A percentile compares a stretch with the other conserved stretches of the same genome.
Conservation (phyloP, 768 basidiomycete genomes). For the Leccinellum luteum region DNA sequence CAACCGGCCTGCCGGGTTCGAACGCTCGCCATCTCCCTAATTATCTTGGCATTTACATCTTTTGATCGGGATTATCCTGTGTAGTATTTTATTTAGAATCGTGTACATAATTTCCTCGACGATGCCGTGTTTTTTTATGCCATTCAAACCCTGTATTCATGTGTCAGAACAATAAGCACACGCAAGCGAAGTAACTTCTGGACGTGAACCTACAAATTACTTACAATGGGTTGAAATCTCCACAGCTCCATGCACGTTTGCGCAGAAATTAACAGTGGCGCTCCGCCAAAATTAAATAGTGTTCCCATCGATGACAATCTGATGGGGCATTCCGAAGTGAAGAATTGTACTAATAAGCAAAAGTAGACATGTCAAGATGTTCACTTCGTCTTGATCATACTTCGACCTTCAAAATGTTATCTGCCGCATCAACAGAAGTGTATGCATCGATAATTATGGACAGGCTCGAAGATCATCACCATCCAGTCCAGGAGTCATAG, state of each 20-base stretch:
- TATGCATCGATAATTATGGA: background rate
- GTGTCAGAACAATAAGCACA: too few species aligned
- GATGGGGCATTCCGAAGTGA: too few species aligned
- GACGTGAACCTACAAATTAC: background rate
- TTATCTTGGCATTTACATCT: background rate
- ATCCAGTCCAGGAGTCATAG: background rate
- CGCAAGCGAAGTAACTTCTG: too few species aligned
- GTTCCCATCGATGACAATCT: background rate
- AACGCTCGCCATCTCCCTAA: constrained; percentile 20
- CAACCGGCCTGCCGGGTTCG: constrained; percentile 28
- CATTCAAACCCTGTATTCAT: background rate
- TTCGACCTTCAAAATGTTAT: background rate
- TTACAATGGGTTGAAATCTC: background rate
- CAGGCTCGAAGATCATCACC: background rate
- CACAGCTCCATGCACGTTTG: background rate
- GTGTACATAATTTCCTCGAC: background rate
- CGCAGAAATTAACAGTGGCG: background rate
- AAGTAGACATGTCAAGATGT: background rate
- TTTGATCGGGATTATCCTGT: background rate
- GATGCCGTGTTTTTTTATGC: background rate
- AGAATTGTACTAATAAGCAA: too few species aligned
- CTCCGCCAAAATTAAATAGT: background rate
- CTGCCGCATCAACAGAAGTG: background rate
- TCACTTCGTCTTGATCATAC: background rate
- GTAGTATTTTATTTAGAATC: background rate